These are phyloP conservation scores for Neurospora discreta DNA, from an alignment of 495 filamentous ascomycete species.

Conservation along the genomic window DNA sequence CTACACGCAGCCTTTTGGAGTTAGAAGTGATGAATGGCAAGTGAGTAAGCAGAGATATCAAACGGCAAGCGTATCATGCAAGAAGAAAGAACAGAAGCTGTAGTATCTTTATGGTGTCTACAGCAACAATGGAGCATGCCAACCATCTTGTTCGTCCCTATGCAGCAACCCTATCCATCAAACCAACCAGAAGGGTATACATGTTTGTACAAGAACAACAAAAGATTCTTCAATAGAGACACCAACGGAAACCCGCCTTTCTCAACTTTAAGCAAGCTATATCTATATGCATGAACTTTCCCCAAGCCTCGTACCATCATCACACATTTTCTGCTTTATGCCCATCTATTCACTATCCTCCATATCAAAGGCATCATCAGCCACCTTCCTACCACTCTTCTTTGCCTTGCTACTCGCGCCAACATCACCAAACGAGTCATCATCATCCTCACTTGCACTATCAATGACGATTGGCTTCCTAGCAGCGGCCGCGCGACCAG, in stretches of 20 bases:
- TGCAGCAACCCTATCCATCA: not conserved
- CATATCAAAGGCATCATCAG: constrained; percentile 17
- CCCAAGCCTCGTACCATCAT: not conserved
- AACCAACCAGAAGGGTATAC: not conserved
- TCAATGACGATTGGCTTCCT: constrained; percentile 29
- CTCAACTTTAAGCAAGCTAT: not conserved
- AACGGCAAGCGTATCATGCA: not conserved
- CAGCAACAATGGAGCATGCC: not conserved
- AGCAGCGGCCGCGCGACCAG: constrained; percentile 35
- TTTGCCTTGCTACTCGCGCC: constrained; percentile 22
- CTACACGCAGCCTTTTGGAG: not conserved
- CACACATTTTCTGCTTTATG: not conserved
- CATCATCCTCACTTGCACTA: constrained; percentile 24
- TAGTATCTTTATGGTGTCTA: not conserved
- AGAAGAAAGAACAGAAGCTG: not conserved
- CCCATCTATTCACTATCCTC: constrained; percentile 13
- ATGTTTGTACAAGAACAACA: not conserved
- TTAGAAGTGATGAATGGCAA: not conserved
- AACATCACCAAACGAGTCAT: constrained; percentile 28
- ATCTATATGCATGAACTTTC: not conserved
- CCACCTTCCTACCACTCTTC: constrained; percentile 18
- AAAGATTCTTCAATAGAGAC: not conserved
- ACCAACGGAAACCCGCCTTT: not conserved
- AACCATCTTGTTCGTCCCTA: not conserved
- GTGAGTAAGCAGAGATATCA: not conserved